Base-by-base conservation (phyloP, 768 basidiomycete genomes). In the Pleurotus citrinopileatus region DNA sequence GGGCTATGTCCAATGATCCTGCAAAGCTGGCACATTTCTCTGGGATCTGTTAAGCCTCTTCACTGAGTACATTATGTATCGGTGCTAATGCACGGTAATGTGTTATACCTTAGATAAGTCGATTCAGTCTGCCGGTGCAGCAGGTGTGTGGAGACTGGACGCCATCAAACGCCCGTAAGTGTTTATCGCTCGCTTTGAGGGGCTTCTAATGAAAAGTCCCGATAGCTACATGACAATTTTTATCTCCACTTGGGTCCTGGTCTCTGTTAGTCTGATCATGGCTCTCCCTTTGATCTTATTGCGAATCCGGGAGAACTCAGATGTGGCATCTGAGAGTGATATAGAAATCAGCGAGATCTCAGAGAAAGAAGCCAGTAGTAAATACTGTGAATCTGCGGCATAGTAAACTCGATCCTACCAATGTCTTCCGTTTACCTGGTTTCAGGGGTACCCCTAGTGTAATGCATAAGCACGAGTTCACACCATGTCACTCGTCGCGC, bases 1-100 rank as follows among this genome's bases (percentile, higher is more conserved):
- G 90, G 36, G 86, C 87, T 12, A 87, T 93, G 84, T 89, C 87
- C 22, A 91, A 92, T 59, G 84, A 91, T 65, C 82, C 87, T 8
- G 80, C 76, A 2, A 89, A 89, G 65, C 81, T 92, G 20, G 90
- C 90, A 0, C 80, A 89, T 63, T 85, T 92, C 61, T 73, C 84
- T n/a, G 91, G 91, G 32, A 88, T 92, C 62, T 92, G 89, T 91
- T 63, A 60, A 86, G 77, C 6, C 57, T 32, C 20, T 29, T 19
- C 26, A 20, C 26, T 50, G n/a, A n/a, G 6, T n/a, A 6, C 19
- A 12, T 19, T n/a, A n/a, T 48, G 58, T 22, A 10, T 52, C 27
- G 42, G 32, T n/a, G 1, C 32, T 34, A 3, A 34, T n/a, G 9
- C 32, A 2, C 1, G 32, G n/a, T n/a, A n/a, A n/a, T n/a, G n/a